These are phyloP conservation scores for Penicillium janthinellum DNA, from an alignment of 2,329 filamentous ascomycete genomes.

Conservation along the genomic window DNA sequence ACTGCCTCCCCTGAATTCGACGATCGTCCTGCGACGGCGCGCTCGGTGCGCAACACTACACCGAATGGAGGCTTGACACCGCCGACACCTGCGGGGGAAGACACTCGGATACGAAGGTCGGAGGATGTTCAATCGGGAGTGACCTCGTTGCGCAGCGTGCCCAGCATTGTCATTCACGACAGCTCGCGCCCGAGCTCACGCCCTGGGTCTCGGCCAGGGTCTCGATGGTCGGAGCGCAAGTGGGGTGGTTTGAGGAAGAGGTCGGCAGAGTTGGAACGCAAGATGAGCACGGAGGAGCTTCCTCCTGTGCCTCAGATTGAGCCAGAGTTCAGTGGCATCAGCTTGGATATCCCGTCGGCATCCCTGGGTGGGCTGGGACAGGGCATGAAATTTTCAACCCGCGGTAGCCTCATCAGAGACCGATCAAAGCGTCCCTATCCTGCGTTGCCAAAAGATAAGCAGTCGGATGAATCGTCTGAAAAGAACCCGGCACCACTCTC, in stretches of 20 bases:
- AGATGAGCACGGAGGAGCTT: conserved; percentile 30
- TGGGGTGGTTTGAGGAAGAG: conserved; percentile 42
- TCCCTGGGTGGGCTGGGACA: conserved; percentile 56
- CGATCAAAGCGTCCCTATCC: conserved; percentile 37
- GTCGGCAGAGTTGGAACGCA: conserved; percentile 37
- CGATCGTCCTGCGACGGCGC: conserved; percentile 20
- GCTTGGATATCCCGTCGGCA: conserved; percentile 58
- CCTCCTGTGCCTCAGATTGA: conserved; percentile 39
- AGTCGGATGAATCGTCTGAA: conserved; percentile 8
- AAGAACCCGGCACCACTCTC: conserved; percentile 7
- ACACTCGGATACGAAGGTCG: conserved; percentile 21
- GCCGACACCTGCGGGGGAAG: conserved; percentile 13
- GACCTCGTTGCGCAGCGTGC: conserved; percentile 39
- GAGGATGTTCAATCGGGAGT: conserved; percentile 29
- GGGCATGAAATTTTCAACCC: conserved; percentile 60
- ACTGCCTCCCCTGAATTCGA: conserved; percentile 22
- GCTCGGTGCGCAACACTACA: conserved; percentile 15
- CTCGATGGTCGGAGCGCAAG: conserved; percentile 48
- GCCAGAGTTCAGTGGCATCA: conserved; percentile 51
- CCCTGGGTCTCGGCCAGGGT: conserved; percentile 41
- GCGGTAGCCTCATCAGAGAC: conserved; percentile 62
- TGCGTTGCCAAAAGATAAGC: conserved; percentile 22
- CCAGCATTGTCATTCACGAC: conserved; percentile 46
- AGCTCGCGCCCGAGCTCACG: conserved; percentile 31
- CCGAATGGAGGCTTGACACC: conserved; percentile 18